Percentiles rank a stretch among this genome's conserved stretches.
These are phyloP conservation scores for Candida loeiensis DNA, from an alignment of 805 yeast genomes.

Conservation along the genomic window DNA sequence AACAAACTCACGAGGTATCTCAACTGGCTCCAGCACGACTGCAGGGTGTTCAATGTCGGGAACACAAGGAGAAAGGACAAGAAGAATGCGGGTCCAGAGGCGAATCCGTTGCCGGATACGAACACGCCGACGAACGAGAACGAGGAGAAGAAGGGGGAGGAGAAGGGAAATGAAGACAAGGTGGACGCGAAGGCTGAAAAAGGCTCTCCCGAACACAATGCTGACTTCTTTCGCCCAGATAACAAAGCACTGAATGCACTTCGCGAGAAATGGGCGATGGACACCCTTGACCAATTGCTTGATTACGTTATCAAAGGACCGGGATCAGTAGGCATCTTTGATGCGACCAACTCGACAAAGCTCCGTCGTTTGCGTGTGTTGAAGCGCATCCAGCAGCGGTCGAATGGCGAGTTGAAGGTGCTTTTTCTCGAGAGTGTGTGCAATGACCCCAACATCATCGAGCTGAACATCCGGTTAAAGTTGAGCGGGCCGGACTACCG, in stretches of 20 bases:
- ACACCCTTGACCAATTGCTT: conserved; percentile 77
- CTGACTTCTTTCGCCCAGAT: conserved; percentile 82
- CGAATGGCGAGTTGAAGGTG: conserved; percentile 66
- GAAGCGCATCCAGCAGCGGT: conserved; percentile 52
- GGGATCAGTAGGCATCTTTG: conserved; percentile 91
- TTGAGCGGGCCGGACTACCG: conserved; percentile 90
- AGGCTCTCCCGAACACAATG: conserved; percentile 57
- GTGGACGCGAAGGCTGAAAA: no score
- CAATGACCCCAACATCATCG: conserved; percentile 72
- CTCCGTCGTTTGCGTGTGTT: conserved; percentile 58
- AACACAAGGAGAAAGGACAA: conserved; percentile 82
- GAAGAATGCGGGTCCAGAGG: conserved; percentile 64
- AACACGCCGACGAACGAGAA: conserved; percentile 33
- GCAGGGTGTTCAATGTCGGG: conserved; percentile 91
- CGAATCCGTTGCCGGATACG: conserved; percentile 50
- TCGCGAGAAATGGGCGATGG: conserved; percentile 95
- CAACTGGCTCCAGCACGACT: conserved; percentile 91
- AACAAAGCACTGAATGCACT: conserved; percentile 60
- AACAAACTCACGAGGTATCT: conserved; percentile 85
- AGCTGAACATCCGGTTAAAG: conserved; percentile 79
- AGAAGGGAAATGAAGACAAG: no score
- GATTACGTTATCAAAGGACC: conserved; percentile 76
- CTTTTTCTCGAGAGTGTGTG: conserved; percentile 85
- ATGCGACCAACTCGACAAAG: conserved; percentile 77
- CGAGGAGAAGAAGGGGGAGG: conserved; percentile 4